phyloP scores from a whole-genome alignment of 1,284 basidiomycete genomes.

The Ustilago crameri region DNA sequence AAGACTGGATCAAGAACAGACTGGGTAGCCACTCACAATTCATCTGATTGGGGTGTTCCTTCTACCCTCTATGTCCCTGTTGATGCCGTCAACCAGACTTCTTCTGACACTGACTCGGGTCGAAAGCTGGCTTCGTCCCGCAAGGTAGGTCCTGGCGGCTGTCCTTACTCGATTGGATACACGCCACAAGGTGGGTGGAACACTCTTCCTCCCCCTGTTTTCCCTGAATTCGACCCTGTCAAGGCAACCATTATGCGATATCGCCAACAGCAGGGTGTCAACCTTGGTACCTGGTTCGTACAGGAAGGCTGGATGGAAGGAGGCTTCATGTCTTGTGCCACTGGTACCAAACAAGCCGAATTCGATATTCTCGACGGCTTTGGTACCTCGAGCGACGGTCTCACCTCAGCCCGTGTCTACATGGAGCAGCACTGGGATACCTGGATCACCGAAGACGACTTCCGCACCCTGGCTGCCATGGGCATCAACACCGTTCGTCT shows the following conservation, averaged over 20 bases:
- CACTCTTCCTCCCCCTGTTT: slow-evolving; percentile 50
- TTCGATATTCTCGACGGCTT: slow-evolving; percentile 70
- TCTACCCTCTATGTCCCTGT: slow-evolving; percentile 55
- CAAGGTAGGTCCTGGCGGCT: slow-evolving; percentile 59
- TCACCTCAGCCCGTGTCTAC: slow-evolving; percentile 70
- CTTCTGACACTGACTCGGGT: slow-evolving; percentile 9
- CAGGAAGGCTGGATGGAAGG: slow-evolving; percentile 82
- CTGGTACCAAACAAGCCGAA: slow-evolving; percentile 72
- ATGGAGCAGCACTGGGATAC: slow-evolving; percentile 83
- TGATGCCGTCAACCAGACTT: slow-evolving; percentile 21
- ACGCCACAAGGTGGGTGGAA: slow-evolving; percentile 57
- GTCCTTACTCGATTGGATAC: slow-evolving; percentile 56
- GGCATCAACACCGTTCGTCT: slow-evolving; percentile 69
- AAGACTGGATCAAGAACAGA: slow-evolving; percentile 23
- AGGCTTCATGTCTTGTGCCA: slow-evolving; percentile 76
- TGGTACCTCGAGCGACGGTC: slow-evolving; percentile 72
- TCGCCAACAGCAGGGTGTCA: slow-evolving; percentile 62
- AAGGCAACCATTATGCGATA: slow-evolving; percentile 64
- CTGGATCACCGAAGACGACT: slow-evolving; percentile 75
- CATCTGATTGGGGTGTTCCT: slow-evolving; percentile 55
- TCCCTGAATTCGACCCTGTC: slow-evolving; percentile 59
- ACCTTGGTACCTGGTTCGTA: slow-evolving; percentile 72
- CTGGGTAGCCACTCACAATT: slow-evolving; percentile 34
- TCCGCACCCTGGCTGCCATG: slow-evolving; percentile 65
- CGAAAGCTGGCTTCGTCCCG: slow-evolving; percentile 35